phyloP scores from a whole-genome alignment of 257 asterid species.

The Gentiana dahurica region DNA sequence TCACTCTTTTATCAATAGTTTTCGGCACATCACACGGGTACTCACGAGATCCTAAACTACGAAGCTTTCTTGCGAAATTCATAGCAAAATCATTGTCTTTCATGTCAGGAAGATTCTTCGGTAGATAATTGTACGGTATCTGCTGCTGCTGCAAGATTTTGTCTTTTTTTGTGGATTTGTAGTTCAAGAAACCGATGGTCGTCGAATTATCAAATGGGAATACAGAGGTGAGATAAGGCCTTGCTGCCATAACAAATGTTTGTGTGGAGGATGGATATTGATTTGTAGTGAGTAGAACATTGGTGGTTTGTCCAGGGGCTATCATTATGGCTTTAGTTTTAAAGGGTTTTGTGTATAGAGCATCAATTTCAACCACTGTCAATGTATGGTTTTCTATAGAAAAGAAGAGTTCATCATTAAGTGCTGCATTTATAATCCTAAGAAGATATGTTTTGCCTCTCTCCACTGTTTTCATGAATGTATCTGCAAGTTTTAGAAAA shows the following conservation, averaged over 20 bases:
- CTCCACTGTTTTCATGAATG: slow-evolving; percentile 37
- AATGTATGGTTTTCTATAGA: slow-evolving; percentile 52
- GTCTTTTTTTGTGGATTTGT: slow-evolving; percentile 16
- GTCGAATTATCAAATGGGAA: slow-evolving; percentile 70
- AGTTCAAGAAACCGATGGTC: slow-evolving; percentile 52
- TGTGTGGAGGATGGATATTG: slow-evolving; percentile 22
- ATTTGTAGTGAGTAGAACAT: slow-evolving; percentile 47
- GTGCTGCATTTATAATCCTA: slow-evolving; percentile 73
- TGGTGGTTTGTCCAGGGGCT: slow-evolving; percentile 78
- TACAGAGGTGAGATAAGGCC: slow-evolving; percentile 61
- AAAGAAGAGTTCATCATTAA: slow-evolving; percentile 67
- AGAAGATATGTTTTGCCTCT: slow-evolving; percentile 58
- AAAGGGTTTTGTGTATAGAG: slow-evolving; percentile 58
- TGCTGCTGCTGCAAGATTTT: slow-evolving; percentile 5
- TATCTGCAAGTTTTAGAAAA: slow-evolving; percentile 29
- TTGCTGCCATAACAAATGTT: slow-evolving; percentile 57
- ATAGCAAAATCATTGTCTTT: slow-evolving; percentile 56
- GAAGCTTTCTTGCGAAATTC: slow-evolving; percentile 22
- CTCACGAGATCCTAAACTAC: slow-evolving; percentile 41
- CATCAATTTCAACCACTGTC: slow-evolving; percentile 72
- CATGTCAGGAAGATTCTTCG: slow-evolving; percentile 48
- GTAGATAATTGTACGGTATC: slow-evolving; percentile 25
- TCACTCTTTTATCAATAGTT: slow-evolving; percentile 33
- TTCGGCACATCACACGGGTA: slow-evolving; percentile 70
- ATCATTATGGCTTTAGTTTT: slow-evolving; percentile 51